Base-by-base conservation (phyloP, 306 rosid species). In the Cucurbita maxima region DNA sequence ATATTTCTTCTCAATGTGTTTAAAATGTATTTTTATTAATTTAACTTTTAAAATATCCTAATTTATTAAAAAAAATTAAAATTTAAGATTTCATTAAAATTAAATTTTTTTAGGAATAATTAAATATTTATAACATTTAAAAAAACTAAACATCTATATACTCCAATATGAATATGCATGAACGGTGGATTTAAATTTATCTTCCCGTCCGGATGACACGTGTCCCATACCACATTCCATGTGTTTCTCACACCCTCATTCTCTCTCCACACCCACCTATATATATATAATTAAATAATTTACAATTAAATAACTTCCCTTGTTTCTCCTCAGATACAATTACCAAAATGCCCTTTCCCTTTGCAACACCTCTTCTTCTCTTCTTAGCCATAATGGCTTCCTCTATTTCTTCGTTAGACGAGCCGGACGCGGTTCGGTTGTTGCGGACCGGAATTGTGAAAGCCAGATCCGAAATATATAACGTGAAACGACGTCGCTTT, bases 241-340 rank as follows among this genome's bases (percentile, higher is more conserved):
- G 89, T 81, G 78, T 80, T 44, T 62, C 76, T 16, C 44, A 59
- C 40, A 14, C 22, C 45, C 68, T 6, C 44, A 8, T 15, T 40
- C 13, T 36, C 20, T 61, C 68, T 83, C 78, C 76, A 76, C 86
- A 38, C 71, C 85, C 86, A 22, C 71, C 85, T 86, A 81, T 81
- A 82, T 78, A 75, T 80, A 37, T 56, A 37, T 75, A 63, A 54
- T 18, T 8, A n/a, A 54, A 16, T 53, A 0, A 54, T n/a, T 16
- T 7, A 16, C 59, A 55, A 18, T 22, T 57, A 57, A 3, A 10
- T 1, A 10, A 19, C 7, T 54, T 30, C 19, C 36, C 3, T 6
- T 7, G 3, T 6, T 59, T 34, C 66, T 3, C 66, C 3, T 58
- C 0, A 12, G 12, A 13, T 0, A 5, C 10, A 62, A 62, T 43